Evolutionary conservation across 2,329 filamentous ascomycete species (phyloP), one percentile per base, ranked within the genome.

Genomic region (Penicillium olsonii): DNA sequence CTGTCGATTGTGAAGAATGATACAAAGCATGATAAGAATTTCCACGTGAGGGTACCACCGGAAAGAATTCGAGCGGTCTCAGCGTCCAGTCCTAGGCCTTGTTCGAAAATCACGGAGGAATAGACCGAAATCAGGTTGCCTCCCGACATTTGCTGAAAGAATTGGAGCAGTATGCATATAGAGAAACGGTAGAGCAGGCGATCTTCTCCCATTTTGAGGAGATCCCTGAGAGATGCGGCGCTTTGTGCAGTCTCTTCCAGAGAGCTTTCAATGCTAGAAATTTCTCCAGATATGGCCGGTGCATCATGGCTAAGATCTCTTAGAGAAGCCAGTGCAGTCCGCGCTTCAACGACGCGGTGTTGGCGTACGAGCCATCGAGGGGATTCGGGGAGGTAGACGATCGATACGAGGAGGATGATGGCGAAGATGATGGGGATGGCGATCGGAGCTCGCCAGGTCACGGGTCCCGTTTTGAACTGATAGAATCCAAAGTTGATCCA

Each of bases 31-130:
- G 75, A 77, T n/a, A 80, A 57, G 57, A 81, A 80, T 59, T 82
- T 81, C 73, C 76, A 82, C 10, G 79, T 81, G 19, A 81, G 66
- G 9, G 77, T 77, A 19, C 74, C 77, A 11, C 66, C 76, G 5
- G 75, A 70, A 7, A 79, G 67, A 27, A 75, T 48, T 5, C 53
- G 54, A 6, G 56, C 60, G 24, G 45, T 49, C n/a, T 41, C 31
- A 6, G 45, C 42, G 35, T 37, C 26, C 10, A 53, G 18, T 27
- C 39, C 35, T 18, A 53, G 14, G 10, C 41, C 41, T 15, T 24
- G 31, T 15, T 53, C 40, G 15, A 49, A 49, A 14, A 53, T 53
- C 7, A 22, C 27, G 10, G 46, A 44, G 8, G 50, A 44, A 31
- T 53, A 53, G 2, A 45, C 46, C 4, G 50, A 53, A 18, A 53